Evolutionary conservation across 177 flowering plant genomes (phyloP).

Genomic region (Tripterygium wilfordii): DNA sequence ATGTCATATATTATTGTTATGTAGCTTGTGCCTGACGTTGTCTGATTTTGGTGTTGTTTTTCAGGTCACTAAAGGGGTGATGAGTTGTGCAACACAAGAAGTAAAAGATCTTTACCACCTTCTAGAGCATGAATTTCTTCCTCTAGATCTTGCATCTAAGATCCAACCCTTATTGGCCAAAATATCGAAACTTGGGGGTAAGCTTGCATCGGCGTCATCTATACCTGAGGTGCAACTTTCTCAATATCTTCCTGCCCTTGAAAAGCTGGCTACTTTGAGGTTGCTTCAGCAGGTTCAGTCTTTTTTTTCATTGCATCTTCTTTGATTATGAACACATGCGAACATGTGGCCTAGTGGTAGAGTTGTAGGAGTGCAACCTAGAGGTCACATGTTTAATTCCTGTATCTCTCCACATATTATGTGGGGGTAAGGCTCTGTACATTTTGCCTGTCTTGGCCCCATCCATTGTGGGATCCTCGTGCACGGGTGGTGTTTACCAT

Average conservation of each 20-base stretch:
- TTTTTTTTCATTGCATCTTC: background rate
- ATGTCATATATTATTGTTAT: too few species aligned
- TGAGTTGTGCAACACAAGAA: slow-evolving; percentile 83
- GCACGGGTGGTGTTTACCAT: too few species aligned
- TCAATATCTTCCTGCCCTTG: slow-evolving; percentile 75
- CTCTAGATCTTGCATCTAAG: slow-evolving; percentile 70
- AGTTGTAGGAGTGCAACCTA: too few species aligned
- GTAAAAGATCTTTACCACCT: slow-evolving; percentile 84
- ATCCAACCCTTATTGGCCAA: slow-evolving; percentile 68
- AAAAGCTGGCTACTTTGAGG: slow-evolving; percentile 81
- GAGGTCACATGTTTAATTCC: too few species aligned
- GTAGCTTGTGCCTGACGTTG: too few species aligned
- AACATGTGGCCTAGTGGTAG: too few species aligned
- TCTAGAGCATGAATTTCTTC: slow-evolving; percentile 76
- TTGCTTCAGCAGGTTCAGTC: slow-evolving; percentile 82
- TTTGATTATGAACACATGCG: too few species aligned
- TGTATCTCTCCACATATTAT: too few species aligned
- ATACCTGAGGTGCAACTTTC: slow-evolving; percentile 86
- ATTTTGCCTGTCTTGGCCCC: too few species aligned
- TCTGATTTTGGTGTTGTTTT: too few species aligned
- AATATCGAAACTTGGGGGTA: slow-evolving; percentile 81
- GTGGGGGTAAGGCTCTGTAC: too few species aligned
- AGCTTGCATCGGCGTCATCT: slow-evolving; percentile 77
- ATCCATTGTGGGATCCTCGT: too few species aligned
- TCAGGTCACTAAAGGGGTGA: slow-evolving; percentile 83